Evolutionary conservation across 2,329 filamentous ascomycete species (phyloP).

Genomic region (Cercospora sp.): DNA sequence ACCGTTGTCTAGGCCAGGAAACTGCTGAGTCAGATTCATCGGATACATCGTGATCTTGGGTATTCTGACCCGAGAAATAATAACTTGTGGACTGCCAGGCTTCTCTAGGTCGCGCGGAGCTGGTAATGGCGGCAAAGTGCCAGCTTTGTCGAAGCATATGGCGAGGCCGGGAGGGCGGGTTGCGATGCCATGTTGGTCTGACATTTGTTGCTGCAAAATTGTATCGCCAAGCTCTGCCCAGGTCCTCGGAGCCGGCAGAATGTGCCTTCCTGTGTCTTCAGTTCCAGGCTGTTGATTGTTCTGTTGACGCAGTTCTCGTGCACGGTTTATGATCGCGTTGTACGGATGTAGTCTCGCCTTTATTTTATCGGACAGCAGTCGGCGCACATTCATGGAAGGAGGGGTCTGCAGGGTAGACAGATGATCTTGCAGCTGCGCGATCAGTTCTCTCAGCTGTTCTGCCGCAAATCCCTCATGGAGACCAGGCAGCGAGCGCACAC

Average conservation of each 20-base stretch:
- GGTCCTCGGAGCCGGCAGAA: constrained; percentile 31
- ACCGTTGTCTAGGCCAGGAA: constrained; percentile 37
- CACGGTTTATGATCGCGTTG: constrained; percentile 41
- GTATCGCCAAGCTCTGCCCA: constrained; percentile 39
- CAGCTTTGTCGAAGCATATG: constrained; percentile 32
- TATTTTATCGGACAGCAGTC: constrained; percentile 54
- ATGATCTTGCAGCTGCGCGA: constrained; percentile 55
- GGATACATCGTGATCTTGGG: constrained; percentile 18
- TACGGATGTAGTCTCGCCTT: constrained; percentile 58
- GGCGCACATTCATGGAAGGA: constrained; percentile 50
- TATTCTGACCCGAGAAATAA: constrained; percentile 2
- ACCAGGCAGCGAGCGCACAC: constrained; percentile 57
- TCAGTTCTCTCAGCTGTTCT: constrained; percentile 52
- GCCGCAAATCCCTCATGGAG: constrained; percentile 57
- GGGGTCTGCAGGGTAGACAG: constrained; percentile 56
- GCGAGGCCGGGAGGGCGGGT: constrained; percentile 26
- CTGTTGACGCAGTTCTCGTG: constrained; percentile 16
- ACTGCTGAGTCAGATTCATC: constrained; percentile 32
- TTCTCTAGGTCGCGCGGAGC: not conserved
- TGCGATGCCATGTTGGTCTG: constrained; percentile 32
- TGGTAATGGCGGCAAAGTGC: not conserved
- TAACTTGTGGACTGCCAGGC: constrained; percentile 13
- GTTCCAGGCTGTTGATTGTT: not conserved
- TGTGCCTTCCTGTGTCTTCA: constrained; percentile 22
- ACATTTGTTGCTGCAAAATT: constrained; percentile 32